Percentiles rank a stretch among this genome's conserved stretches.
Evolutionary conservation across 306 rosid genomes (phyloP).

Genomic region (Ormosia emarginata): DNA sequence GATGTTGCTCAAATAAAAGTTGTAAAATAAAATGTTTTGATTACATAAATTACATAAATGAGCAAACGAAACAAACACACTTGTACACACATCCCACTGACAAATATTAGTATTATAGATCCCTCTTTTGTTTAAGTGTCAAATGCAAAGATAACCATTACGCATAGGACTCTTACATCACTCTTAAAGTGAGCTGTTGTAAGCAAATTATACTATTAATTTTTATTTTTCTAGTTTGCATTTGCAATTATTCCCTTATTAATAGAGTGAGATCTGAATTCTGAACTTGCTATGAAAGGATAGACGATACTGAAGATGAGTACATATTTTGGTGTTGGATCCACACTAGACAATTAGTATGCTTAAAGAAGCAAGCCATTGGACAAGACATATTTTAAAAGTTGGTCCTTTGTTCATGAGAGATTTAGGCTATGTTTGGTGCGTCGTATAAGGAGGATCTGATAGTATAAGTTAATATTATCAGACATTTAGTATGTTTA

Average conservation of each 20-base stretch:
- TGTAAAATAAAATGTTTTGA: neutral
- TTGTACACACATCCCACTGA: neutral
- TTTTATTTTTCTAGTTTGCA: neutral
- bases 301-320: neutral
- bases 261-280: no score
- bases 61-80: no score
- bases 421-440: no score
- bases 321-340: neutral
- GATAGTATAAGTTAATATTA: no score
- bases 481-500: no score
- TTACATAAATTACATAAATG: neutral
- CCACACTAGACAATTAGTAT: neutral
- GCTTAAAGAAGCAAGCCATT: neutral
- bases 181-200: neutral
- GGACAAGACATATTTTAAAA: neutral
- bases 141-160: neutral
- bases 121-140: neutral
- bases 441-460: no score
- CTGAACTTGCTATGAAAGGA: neutral
- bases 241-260: no score
- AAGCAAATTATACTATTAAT: neutral
- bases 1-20: neutral
- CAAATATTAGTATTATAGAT: neutral
- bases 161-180: neutral
- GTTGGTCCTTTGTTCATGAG: neutral